Percentiles rank a stretch among this genome's conserved stretches.
Evolutionary conservation across 352 stramenopile species (phyloP).

Genomic region (Peronospora tabacina): DNA sequence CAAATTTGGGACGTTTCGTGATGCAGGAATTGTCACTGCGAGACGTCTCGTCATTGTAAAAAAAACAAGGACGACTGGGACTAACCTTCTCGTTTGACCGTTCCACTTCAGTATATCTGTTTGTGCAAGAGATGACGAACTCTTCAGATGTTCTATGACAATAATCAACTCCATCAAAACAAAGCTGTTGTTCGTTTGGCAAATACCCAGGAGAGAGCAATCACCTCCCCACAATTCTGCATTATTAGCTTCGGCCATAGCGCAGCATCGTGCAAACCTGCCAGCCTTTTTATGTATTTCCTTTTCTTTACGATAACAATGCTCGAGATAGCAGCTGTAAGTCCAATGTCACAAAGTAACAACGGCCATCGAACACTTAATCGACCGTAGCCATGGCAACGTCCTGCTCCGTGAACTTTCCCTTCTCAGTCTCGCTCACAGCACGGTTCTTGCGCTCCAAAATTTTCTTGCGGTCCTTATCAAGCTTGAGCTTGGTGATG

Average conservation of each 20-base stretch:
- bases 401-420: slow-evolving; percentile 87
- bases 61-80: slow-evolving; percentile 81
- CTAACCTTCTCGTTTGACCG: slow-evolving; percentile 65
- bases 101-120: slow-evolving; percentile 57
- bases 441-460: slow-evolving; percentile 97
- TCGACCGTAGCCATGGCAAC: slow-evolving; percentile 86
- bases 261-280: slow-evolving; percentile 10
- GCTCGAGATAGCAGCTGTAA: slow-evolving; percentile 18
- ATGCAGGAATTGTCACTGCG: slow-evolving; percentile 64
- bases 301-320: slow-evolving; percentile 39
- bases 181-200: slow-evolving; percentile 7
- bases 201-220: slow-evolving; percentile 19
- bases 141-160: slow-evolving; percentile 20
- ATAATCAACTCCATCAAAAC: not conserved
- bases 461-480: slow-evolving; percentile 99
- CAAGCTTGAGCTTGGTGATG: slow-evolving; percentile 99
- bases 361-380: slow-evolving; percentile 39
- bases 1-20: slow-evolving; percentile 59
- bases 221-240: slow-evolving; percentile 14
- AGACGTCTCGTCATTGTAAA: too few relatives aligned
- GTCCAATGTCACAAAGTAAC: slow-evolving; percentile 4
- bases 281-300: slow-evolving; percentile 31
- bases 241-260: slow-evolving; percentile 15
- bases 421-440: slow-evolving; percentile 68
- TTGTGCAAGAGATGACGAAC: slow-evolving; percentile 59